Conservation (phyloP, 2,329 filamentous ascomycete species). For the Fusarium compactum region DNA sequence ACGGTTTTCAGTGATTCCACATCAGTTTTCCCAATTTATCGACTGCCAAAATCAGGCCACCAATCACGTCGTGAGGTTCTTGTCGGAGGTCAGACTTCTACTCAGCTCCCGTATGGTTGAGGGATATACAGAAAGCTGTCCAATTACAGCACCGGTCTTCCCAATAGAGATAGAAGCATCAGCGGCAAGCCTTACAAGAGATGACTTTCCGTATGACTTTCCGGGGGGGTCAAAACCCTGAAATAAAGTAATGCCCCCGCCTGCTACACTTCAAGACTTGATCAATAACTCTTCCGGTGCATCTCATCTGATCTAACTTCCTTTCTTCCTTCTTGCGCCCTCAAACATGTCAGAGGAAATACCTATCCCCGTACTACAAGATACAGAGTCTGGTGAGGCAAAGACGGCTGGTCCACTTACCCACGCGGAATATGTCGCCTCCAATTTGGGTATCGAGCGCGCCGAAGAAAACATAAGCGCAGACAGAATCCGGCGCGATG, state of each 20-base stretch:
- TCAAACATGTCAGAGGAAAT: not conserved
- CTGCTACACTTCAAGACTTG: not conserved
- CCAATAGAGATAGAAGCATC: not conserved
- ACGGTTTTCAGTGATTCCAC: not conserved
- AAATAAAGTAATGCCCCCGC: not conserved
- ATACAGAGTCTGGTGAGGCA: not conserved
- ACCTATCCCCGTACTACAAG: accelerated
- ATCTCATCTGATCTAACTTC: not conserved
- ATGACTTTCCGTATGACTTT: not conserved
- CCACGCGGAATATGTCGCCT: not conserved
- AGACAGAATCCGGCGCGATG: not conserved
- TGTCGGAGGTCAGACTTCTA: not conserved
- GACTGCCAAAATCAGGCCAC: not conserved
- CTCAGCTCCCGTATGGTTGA: not conserved
- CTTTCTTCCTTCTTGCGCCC: not conserved
- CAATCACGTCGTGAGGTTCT: not conserved
- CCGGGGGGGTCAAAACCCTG: not conserved
- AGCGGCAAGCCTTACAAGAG: not conserved
- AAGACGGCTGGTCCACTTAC: not conserved
- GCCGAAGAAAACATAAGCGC: not conserved
- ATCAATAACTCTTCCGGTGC: accelerated
- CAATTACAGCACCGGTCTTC: not conserved
- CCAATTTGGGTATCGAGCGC: not conserved
- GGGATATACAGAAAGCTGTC: not conserved
- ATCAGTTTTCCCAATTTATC: not conserved